These are phyloP conservation scores for Umbelopsis sp. DNA, from an alignment of 371 early-diverging fungal species.

Conservation along the genomic window DNA sequence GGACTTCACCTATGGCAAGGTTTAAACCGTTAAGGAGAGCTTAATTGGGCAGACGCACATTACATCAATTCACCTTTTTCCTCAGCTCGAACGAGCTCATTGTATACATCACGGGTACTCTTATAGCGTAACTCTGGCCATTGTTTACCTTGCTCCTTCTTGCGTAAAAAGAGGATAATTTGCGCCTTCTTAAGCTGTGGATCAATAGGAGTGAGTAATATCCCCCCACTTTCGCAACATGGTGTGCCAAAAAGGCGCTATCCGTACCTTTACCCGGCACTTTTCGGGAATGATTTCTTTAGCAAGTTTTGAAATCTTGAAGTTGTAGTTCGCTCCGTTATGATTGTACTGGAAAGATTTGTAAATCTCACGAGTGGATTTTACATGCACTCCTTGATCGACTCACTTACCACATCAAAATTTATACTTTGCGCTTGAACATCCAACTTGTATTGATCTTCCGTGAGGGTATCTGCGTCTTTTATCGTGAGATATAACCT, in stretches of 20 bases:
- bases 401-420: slow-evolving; percentile 28
- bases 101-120: slow-evolving; percentile 29
- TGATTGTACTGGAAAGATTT: slow-evolving; percentile 23
- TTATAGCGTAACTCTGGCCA: slow-evolving; percentile 34
- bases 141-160: slow-evolving; percentile 26
- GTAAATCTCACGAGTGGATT: slow-evolving; percentile 7
- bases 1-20: not conserved
- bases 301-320: slow-evolving; percentile 30
- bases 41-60: no score
- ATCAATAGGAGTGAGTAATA: not conserved
- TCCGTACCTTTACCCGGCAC: slow-evolving; percentile 22
- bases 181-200: slow-evolving; percentile 28
- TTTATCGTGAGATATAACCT: slow-evolving; percentile 29
- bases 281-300: slow-evolving; percentile 24
- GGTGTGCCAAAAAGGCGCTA: not conserved
- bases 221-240: not conserved
- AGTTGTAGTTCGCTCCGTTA: slow-evolving; percentile 31
- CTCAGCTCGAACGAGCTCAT: slow-evolving; percentile 30
- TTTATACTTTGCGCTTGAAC: slow-evolving; percentile 27
- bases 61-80: slow-evolving; percentile 19
- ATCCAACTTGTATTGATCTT: slow-evolving; percentile 27
- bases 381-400: not conserved
- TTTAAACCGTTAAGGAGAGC: no score
- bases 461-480: slow-evolving; percentile 22
- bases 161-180: slow-evolving; percentile 29